A percentile compares a stretch with the other conserved stretches of the same genome.
These are phyloP conservation scores for Achaetomiella virescens DNA, from an alignment of 495 filamentous ascomycete genomes.

Conservation along the genomic window DNA sequence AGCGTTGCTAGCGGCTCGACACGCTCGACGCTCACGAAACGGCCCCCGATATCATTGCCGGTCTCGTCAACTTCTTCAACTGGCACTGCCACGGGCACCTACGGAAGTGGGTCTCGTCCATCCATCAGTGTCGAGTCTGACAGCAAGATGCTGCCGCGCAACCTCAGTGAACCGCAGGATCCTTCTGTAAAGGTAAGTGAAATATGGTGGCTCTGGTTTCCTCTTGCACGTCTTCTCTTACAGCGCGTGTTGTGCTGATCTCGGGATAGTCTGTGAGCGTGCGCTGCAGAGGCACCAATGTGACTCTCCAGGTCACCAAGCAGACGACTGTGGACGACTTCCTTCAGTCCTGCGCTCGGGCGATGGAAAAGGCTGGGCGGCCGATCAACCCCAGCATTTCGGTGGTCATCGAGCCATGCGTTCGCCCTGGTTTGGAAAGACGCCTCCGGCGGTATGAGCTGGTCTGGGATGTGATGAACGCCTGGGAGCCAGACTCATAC, in stretches of 20 bases:
- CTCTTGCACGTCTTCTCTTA: not conserved
- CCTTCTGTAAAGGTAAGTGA: slow-evolving; percentile 61
- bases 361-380: slow-evolving; percentile 37
- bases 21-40: slow-evolving; percentile 7
- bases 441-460: slow-evolving; percentile 81
- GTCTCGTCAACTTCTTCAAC: slow-evolving; percentile 18
- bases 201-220: not conserved
- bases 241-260: slow-evolving; percentile 42
- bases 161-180: slow-evolving; percentile 64
- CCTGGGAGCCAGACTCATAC: slow-evolving; percentile 74
- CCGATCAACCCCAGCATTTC: slow-evolving; percentile 54
- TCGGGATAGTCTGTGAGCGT: slow-evolving; percentile 36
- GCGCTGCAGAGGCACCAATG: slow-evolving; percentile 54
- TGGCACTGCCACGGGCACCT: not conserved
- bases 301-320: slow-evolving; percentile 61
- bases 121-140: slow-evolving; percentile 7
- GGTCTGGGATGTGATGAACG: slow-evolving; percentile 83
- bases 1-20: slow-evolving; percentile 11
- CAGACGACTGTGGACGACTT: slow-evolving; percentile 71
- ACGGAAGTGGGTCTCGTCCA: slow-evolving; percentile 3
- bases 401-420: slow-evolving; percentile 70
- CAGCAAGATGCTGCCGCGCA: not conserved
- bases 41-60: slow-evolving; percentile 11
- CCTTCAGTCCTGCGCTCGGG: slow-evolving; percentile 50
- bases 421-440: slow-evolving; percentile 71